Evolutionary conservation across 164 flowering plant genomes (phyloP), one percentile per base, ranked within the genome.

Genomic region (Taxillus chinensis): DNA sequence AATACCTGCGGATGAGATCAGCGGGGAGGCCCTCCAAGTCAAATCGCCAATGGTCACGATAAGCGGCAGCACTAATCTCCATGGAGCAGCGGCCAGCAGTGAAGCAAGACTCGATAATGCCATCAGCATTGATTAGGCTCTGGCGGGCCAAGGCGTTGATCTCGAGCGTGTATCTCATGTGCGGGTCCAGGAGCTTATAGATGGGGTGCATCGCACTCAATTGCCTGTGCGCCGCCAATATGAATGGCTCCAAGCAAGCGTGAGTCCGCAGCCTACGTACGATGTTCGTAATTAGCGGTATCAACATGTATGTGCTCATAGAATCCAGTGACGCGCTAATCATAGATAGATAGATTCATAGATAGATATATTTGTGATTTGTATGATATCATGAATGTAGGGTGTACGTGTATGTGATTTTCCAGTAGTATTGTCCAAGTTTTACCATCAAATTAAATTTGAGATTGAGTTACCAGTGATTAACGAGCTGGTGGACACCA

Each of bases 171-270:
- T 93, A 90, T 39, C 97, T 69, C 97, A 93, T 90, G 77, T 93
- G 99, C 5, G 99, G 99, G 64, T 90, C 92, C 62, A 93, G 64
- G n/a, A 93, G 86, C 80, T 91, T 90, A 75, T 64, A 87, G 40
- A 93, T 83, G 0, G 99, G 99, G 67, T 93, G 99, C 96, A 91
- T 89, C 9, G 80, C 88, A 57, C 99, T 93, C 73, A 93, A 8
- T 13, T 84, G 96, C 72, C 99, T 74, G 66, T 89, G 97, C 11
- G 99, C 96, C 4, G 96, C 86, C 51, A 93, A 54, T 54, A 93
- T 89, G 64, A 90, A 93, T 39, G 97, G 95, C 65, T 93, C 99
- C 74, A 83, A 7, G 64, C 74, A 53, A 0, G 99, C 99, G 67
- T 93, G 99, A 2, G 97, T 89, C 3, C 93, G 77, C 62, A 93